Evolutionary conservation across 352 stramenopile species (phyloP).

Genomic region (Thraustochytrium sp.): DNA sequence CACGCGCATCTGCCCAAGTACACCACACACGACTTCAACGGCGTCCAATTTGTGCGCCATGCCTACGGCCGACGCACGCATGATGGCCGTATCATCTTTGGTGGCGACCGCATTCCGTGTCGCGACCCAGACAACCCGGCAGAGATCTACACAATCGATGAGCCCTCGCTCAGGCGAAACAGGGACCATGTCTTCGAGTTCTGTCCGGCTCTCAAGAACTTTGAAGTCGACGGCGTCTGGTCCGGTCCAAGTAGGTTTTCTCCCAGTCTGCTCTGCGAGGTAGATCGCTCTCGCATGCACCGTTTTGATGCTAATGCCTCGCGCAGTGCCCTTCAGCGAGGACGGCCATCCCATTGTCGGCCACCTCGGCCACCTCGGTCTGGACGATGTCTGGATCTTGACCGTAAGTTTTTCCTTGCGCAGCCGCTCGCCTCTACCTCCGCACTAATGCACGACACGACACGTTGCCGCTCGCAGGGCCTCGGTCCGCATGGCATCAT

Average conservation of each 20-base stretch:
- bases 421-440: not conserved
- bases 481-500: conserved; percentile 25
- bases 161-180: not conserved
- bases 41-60: not conserved
- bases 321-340: conserved; percentile 18
- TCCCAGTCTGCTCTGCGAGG: too few species aligned
- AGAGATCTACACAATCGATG: not conserved
- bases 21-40: not conserved
- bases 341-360: conserved; percentile 26
- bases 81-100: conserved; percentile 29
- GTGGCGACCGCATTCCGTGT: conserved; percentile 4
- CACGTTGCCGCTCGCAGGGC: not conserved
- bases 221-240: not conserved
- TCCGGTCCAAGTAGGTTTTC: conserved; percentile 31
- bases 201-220: not conserved
- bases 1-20: not conserved
- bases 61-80: conserved; percentile 9
- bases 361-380: not conserved
- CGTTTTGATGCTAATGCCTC: not conserved
- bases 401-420: not conserved
- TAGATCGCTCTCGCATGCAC: too few species aligned
- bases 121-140: not conserved
- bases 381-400: not conserved
- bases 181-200: conserved; percentile 19
- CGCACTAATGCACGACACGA: not conserved